These are phyloP conservation scores for Hibiscus syriacus DNA, from an alignment of 345 rosid species.

Conservation along the genomic window DNA sequence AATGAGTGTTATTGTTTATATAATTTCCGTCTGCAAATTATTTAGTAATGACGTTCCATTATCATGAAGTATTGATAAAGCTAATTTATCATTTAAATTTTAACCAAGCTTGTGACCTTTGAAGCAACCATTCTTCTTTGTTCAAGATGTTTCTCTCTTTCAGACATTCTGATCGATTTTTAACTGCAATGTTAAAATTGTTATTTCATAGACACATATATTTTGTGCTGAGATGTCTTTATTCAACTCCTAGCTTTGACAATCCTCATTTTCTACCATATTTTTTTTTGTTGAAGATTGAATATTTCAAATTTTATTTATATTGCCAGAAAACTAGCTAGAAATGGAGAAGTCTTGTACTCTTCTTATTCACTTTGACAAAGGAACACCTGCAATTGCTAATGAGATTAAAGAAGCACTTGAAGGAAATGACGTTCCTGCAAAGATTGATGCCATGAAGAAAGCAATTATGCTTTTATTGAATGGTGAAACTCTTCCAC, in stretches of 20 bases:
- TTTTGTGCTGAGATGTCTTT: neutral
- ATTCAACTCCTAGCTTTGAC: neutral
- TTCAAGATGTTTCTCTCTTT: no score
- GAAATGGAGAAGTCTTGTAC: conserved; percentile 88
- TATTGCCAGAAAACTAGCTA: conserved; percentile 3
- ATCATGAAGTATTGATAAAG: neutral
- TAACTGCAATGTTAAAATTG: neutral
- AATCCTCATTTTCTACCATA: neutral
- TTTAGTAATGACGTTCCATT: neutral
- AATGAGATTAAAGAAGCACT: conserved; percentile 94
- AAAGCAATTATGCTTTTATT: conserved; percentile 84
- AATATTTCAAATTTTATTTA: neutral
- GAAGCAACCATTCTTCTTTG: neutral
- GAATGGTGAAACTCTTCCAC: conserved; percentile 89
- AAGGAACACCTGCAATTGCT: conserved; percentile 72
- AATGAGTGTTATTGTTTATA: neutral
- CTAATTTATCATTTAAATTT: neutral
- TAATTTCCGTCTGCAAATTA: neutral
- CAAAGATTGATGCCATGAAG: conserved; percentile 79
- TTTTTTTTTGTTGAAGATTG: neutral
- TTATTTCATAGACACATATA: neutral
- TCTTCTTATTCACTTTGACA: conserved; percentile 76
- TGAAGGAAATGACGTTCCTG: conserved; percentile 60
- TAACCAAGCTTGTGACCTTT: neutral
- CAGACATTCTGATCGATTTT: neutral